Evolutionary conservation across 257 asterid species (phyloP).

Genomic region (Fraxinus anomala): DNA sequence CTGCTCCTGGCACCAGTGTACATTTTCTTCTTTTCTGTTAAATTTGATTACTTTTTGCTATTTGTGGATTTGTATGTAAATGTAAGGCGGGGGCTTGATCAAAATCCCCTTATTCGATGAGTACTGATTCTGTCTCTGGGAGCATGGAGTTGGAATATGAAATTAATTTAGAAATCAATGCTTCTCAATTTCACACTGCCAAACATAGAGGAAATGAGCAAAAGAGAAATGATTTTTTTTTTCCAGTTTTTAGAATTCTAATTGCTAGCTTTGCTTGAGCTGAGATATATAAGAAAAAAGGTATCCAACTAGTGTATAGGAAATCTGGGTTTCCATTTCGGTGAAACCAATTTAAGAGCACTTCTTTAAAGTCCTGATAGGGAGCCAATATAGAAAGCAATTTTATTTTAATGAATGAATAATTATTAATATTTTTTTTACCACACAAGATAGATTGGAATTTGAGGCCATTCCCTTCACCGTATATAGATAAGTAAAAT

Average conservation of each 20-base stretch:
- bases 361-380: slow-evolving; percentile 1
- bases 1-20: slow-evolving; percentile 96
- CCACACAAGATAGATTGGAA: slow-evolving; percentile 5
- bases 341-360: slow-evolving; percentile 7
- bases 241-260: not conserved
- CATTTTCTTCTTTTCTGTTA: slow-evolving; percentile 16
- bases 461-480: slow-evolving; percentile 16
- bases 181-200: not conserved
- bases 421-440: not conserved
- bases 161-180: not conserved
- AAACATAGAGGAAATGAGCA: not conserved
- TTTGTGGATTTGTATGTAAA: not conserved
- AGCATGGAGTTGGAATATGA: not conserved
- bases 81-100: slow-evolving; percentile 3
- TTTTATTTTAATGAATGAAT: not conserved
- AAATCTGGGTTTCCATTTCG: not conserved
- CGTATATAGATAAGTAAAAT: not conserved
- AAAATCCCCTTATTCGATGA: not conserved
- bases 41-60: not conserved
- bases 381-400: not conserved
- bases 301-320: not conserved
- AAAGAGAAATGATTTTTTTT: not conserved
- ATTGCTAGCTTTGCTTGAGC: not conserved
- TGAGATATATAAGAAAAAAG: not conserved
- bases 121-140: slow-evolving; percentile 13